These are phyloP conservation scores for Cairneyella variabilis DNA, from an alignment of 495 filamentous ascomycete genomes.

Conservation along the genomic window DNA sequence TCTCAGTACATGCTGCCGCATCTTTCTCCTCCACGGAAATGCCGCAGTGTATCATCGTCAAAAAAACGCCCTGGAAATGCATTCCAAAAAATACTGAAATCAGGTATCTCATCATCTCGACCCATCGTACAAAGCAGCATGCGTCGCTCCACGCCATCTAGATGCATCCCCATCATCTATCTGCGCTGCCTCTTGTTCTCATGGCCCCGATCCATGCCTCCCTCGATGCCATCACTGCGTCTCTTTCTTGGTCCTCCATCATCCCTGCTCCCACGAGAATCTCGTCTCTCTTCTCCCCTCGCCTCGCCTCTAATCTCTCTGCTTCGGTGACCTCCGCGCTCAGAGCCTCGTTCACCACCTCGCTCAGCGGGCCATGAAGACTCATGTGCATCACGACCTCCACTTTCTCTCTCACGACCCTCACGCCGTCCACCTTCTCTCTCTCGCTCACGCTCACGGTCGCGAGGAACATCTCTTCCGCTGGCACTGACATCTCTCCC, in stretches of 20 bases:
- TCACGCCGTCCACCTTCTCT: constrained; percentile 14
- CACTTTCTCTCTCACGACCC: constrained; percentile 15
- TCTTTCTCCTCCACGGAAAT: too few species aligned
- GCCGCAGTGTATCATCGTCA: too few species aligned
- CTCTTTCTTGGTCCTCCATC: constrained; percentile 30
- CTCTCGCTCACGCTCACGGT: constrained; percentile 7
- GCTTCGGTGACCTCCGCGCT: constrained; percentile 7
- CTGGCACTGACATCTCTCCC: too few species aligned
- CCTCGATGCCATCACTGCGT: constrained; percentile 37
- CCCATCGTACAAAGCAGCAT: constrained; percentile 14
- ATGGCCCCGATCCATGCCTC: constrained; percentile 19
- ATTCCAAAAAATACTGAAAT: too few species aligned
- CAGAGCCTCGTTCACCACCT: background rate
- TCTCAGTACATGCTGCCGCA: too few species aligned
- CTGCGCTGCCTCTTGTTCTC: constrained; percentile 28
- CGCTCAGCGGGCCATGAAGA: constrained; percentile 11
- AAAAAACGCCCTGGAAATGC: too few species aligned
- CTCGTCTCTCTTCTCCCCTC: constrained; percentile 17
- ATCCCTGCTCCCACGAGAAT: constrained; percentile 17
- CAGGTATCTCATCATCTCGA: too few species aligned
- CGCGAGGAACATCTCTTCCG: too few species aligned
- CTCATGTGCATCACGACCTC: constrained; percentile 14
- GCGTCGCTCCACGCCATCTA: background rate
- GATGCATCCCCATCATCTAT: constrained; percentile 3
- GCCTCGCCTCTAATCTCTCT: constrained; percentile 16